Base-by-base conservation (phyloP, 768 basidiomycete genomes). In the Podaxis carcinomalis region DNA sequence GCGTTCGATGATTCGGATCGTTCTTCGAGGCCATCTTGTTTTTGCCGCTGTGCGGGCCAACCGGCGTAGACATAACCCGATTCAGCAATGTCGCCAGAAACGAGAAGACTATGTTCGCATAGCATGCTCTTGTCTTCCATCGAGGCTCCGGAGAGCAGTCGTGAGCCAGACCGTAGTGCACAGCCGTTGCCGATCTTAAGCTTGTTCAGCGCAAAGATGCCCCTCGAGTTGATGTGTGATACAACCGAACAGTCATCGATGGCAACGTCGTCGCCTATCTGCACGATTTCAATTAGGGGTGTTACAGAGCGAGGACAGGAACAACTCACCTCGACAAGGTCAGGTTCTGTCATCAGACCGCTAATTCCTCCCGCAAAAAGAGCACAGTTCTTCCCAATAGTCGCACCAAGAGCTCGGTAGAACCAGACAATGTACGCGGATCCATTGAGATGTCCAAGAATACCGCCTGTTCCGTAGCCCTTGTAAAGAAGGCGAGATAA, bases 121-220 rank as follows among this genome's bases (percentile, higher is more conserved):
- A 81, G 77, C 76, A 80, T 78, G 63, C 76, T 78, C 66, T 70
- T 71, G 60, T 77, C 74, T 67, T 81, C 80, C 80, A 81, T 81
- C 10, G 79, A 78, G 10, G 80, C 80, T 5, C 80, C 80, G 5
- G 79, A 80, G 27, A 81, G 74, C 4, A 81, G 69, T 23, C 80
- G 73, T 7, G 78, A 79, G 35, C 80, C 80, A 6, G 77, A 70
- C 21, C 80, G 76, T 72, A 81, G 67, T 0, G 80, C 78, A 51
- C 63, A 73, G 71, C 76, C 76, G 61, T 75, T 68, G 1, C 71
- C 78, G 50, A 81, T 77, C 54, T 74, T 75, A 32, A 80, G 69
- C 10, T 66, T 66, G 67, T 80, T 79, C 47, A 80, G 68, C 16
- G 78, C 70, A 62, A 81, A 81, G 54, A 75, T 73, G 23, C 79